These are phyloP conservation scores for Crassisporium funariophilum DNA, from an alignment of 768 basidiomycete species.

Conservation along the genomic window DNA sequence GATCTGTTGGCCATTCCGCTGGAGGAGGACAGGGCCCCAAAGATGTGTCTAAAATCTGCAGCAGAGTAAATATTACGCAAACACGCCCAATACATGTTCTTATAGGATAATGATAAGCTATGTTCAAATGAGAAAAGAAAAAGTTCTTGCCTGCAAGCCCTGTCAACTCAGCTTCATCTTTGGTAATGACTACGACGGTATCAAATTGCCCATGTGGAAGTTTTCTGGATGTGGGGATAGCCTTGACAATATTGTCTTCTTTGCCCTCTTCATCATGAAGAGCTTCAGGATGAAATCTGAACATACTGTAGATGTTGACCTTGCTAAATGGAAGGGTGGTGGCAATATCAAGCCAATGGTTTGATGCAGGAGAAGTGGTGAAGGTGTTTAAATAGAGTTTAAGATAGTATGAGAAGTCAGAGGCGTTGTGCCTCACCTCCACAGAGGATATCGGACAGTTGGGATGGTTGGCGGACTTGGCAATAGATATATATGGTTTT, in stretches of 20 bases:
- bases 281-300: conserved; percentile 20
- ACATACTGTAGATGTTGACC: conserved; percentile 23
- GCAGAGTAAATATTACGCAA: conserved; percentile 24
- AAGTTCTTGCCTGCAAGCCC: conserved; percentile 15
- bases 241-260: conserved; percentile 20
- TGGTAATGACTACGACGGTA: conserved; percentile 21
- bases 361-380: conserved; percentile 3
- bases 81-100: conserved; percentile 19
- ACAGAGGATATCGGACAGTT: conserved; percentile 19
- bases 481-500: conserved; percentile 16
- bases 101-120: neutral
- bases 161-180: conserved; percentile 22
- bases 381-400: conserved; percentile 28
- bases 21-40: conserved; percentile 7
- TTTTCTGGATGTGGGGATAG: conserved; percentile 13
- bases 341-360: neutral
- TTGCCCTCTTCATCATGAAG: conserved; percentile 22
- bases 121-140: neutral
- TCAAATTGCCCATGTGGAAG: conserved; percentile 25
- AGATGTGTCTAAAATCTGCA: conserved; percentile 5
- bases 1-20: conserved; percentile 13
- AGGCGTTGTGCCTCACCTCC: conserved; percentile 13
- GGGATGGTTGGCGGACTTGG: conserved; percentile 11
- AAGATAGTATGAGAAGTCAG: conserved; percentile 25
- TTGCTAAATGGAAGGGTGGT: conserved; percentile 19